Evolutionary conservation across 2,329 filamentous ascomycete species (phyloP), one percentile per base, ranked within the genome.

Genomic region (Ilyonectria destructans): DNA sequence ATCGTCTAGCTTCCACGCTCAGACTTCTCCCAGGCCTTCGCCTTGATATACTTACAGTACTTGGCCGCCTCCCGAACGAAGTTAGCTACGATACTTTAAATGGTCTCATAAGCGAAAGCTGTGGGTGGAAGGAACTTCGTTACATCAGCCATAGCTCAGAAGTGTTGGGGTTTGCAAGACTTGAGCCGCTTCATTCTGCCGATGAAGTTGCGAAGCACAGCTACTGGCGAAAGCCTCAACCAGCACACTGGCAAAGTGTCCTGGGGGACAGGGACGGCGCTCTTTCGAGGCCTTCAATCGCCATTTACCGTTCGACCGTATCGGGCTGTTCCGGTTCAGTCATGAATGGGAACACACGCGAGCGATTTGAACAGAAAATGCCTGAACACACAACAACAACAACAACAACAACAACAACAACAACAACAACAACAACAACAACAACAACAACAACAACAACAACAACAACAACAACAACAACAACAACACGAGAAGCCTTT

Each of bases 61-160:
- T 66, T 17, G 48, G 58, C 6, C 2, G 7, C 13, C 12, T 4
- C 2, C 6, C 3, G 21, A 10, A 4, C 3, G 6, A 54, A 29
- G 2, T 46, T 29, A 46, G 35, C 33, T 68, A 70, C 31, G 58
- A 56, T 7, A 60, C 46, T n/a, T 23, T 67, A 17, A 40, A 66
- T 45, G 26, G 17, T 8, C 62, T 69, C 5, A 37, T 70, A 19
- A 23, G 21, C 21, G 19, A 64, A 6, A 48, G 66, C 17, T 10
- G 8, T 31, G 69, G 69, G 5, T 70, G 69, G 65, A 69, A 65
- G 19, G 59, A 70, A 43, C 66, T 70, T 4, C 61, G 62, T 12
- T 70, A 61, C 26, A 56, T 70, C 23, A 58, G 31, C 58, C 55
- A 58, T 29, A 35, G 19, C 29, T 60, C 57, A 13, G 21, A 33